phyloP scores from a whole-genome alignment of 192 early-diverging fungal species.

The Dissophora ornata region DNA sequence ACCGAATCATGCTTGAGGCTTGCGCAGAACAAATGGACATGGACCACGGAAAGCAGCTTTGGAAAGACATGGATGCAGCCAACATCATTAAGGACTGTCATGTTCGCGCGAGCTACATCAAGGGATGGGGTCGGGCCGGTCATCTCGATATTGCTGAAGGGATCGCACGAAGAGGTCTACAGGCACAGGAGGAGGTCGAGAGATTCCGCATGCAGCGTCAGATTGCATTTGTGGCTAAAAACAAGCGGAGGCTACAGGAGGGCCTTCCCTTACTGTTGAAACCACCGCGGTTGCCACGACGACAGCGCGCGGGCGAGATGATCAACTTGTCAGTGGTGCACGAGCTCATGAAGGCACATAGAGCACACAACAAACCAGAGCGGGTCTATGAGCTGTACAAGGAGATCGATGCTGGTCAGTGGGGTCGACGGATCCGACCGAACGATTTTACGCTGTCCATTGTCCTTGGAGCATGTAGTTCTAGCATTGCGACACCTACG shows the following conservation, averaged over 20 bases:
- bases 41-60: conserved; percentile 22
- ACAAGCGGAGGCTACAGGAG: not conserved
- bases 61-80: conserved; percentile 18
- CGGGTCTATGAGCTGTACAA: conserved; percentile 26
- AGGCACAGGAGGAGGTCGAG: conserved; percentile 9
- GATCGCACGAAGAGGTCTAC: conserved; percentile 1
- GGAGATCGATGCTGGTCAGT: conserved; percentile 33
- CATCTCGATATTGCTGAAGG: conserved; percentile 20
- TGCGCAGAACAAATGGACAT: conserved; percentile 54
- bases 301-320: conserved; percentile 8
- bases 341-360: conserved; percentile 37
- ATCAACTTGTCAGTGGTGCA: conserved; percentile 35
- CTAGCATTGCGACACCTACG: not conserved
- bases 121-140: conserved; percentile 29
- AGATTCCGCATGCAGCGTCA: not conserved
- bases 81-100: conserved; percentile 18
- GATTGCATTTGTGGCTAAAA: conserved; percentile 4
- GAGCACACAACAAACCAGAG: conserved; percentile 11
- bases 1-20: conserved; percentile 38
- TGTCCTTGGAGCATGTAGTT: conserved; percentile 34
- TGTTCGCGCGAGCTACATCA: conserved; percentile 36
- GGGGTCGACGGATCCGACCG: conserved; percentile 25
- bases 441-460: conserved; percentile 41
- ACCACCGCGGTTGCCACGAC: not conserved
- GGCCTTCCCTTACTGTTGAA: not conserved